Base-by-base conservation (phyloP, 1,284 basidiomycete species). In the Sporisorium scitamineum region DNA sequence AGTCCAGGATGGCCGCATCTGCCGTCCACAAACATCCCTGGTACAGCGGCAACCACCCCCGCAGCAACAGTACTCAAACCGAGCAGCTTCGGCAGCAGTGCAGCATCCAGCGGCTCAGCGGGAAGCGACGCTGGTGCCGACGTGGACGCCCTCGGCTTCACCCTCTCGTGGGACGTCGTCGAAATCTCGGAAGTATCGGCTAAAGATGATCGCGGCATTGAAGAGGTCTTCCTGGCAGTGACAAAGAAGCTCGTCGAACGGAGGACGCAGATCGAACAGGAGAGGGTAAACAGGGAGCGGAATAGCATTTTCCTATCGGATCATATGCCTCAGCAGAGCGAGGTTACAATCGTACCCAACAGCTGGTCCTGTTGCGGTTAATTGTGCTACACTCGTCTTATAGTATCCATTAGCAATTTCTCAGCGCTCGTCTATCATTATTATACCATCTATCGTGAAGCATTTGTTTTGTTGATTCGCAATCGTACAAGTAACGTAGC, bases 141-240 rank as follows among this genome's bases (percentile, higher is more conserved):
- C 20, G 41, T 27, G 14, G 62, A 60, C 18, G 48, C 29, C 2
- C 24, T n/a, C 18, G 54, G 47, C 14, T 70, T 45, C 39, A 67
- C 32, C 34, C 53, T 60, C 29, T 62, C 48, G 16, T 78, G 66
- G 79, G 73, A 70, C 13, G 47, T 57, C 1, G 62, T 82, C 27
- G 74, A 80, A 42, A 45, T 82, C 7, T 71, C 70, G 39, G 81
- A 82, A 55, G 81, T 82, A 2, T 66, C 62, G 5, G 69, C 81
- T 10, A 81, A 82, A 54, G 78, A 78, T 44, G 76, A 79, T 34
- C 37, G 57, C 0, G 68, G 70, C 3, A 71, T 73, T 39, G 76
- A 78, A 45, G 68, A 77, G 31, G 78, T 81, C 16, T 82, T 82
- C 27, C 31, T 80, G 10, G 59, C 70, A 1, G 63, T 82, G 14